A percentile compares a stretch with the other conserved stretches of the same genome.
Evolutionary conservation across 371 early-diverging fungal genomes (phyloP).

Genomic region (Apophysomyces sp.): DNA sequence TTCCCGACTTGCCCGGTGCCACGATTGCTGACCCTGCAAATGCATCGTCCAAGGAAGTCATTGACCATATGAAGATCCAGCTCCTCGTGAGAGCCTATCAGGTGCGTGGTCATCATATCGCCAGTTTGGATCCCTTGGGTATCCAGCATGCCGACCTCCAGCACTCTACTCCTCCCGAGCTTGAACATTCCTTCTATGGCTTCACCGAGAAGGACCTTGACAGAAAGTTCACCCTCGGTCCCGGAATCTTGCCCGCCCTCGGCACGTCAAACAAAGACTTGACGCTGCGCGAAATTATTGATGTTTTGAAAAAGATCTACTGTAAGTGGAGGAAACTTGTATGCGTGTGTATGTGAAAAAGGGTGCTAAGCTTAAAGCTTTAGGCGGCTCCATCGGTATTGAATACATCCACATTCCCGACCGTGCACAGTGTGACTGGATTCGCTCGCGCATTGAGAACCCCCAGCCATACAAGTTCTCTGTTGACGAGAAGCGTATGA

Average conservation of each 20-base stretch:
- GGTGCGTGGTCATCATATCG: slow-evolving; percentile 95
- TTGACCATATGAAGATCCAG: slow-evolving; percentile 98
- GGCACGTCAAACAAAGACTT: slow-evolving; percentile 59
- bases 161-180: slow-evolving; percentile 74
- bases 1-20: slow-evolving; percentile 57
- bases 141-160: slow-evolving; percentile 69
- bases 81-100: slow-evolving; percentile 97
- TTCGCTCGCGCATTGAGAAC: slow-evolving; percentile 88
- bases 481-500: slow-evolving; percentile 84
- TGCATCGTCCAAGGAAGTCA: slow-evolving; percentile 64
- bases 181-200: slow-evolving; percentile 87
- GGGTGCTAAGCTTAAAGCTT: too few relatives aligned
- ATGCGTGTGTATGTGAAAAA: not conserved
- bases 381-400: slow-evolving; percentile 88
- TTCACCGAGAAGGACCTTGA: slow-evolving; percentile 92
- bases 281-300: slow-evolving; percentile 90
- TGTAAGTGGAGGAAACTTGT: slow-evolving; percentile 53
- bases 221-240: slow-evolving; percentile 88
- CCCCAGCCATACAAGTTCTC: slow-evolving; percentile 84
- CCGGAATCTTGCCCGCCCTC: slow-evolving; percentile 93
- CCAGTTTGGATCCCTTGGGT: slow-evolving; percentile 91
- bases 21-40: slow-evolving; percentile 21
- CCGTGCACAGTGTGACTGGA: slow-evolving; percentile 95
- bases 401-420: slow-evolving; percentile 98
- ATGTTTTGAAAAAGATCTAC: slow-evolving; percentile 82